A percentile compares a stretch with the other conserved stretches of the same genome.
phyloP scores from a whole-genome alignment of 2,329 filamentous ascomycete species.

The Torrubiella hemipterigena region DNA sequence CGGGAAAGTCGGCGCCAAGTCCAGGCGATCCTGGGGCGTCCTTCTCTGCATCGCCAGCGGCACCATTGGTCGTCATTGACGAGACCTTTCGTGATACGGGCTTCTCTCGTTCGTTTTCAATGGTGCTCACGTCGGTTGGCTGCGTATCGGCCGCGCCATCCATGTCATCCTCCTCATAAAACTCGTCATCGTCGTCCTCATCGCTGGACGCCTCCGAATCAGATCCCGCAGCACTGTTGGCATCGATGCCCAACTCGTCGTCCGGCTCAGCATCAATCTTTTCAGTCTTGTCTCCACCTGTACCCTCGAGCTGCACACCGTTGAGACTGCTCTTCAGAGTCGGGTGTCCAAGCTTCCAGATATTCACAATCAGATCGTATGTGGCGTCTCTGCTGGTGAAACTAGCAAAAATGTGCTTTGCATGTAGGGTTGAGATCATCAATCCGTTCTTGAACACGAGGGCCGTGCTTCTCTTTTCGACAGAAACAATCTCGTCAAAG shows the following conservation, averaged over 20 bases:
- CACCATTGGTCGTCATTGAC: constrained; percentile 32
- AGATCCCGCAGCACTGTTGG: constrained; percentile 38
- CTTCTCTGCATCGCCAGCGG: constrained; percentile 33
- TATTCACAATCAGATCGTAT: constrained; percentile 93
- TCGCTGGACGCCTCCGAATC: constrained; percentile 52
- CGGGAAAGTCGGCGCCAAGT: constrained; percentile 59
- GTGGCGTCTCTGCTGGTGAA: constrained; percentile 91
- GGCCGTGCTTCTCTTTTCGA: constrained; percentile 94
- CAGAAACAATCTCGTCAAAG: constrained; percentile 93
- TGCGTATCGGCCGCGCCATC: constrained; percentile 58
- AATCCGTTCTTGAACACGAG: constrained; percentile 95
- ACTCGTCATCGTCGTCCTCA: constrained; percentile 52
- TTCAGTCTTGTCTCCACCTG: constrained; percentile 82
- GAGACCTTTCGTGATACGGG: constrained; percentile 62
- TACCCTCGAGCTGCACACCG: constrained; percentile 70
- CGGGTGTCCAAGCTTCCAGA: constrained; percentile 95
- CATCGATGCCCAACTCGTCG: constrained; percentile 16
- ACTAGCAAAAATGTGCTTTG: constrained; percentile 91
- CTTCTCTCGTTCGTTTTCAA: constrained; percentile 48
- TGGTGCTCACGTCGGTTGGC: constrained; percentile 22
- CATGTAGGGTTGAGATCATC: constrained; percentile 90
- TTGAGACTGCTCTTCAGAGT: constrained; percentile 85
- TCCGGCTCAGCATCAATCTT: constrained; percentile 50
- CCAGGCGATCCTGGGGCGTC: constrained; percentile 31
- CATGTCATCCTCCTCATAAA: constrained; percentile 71